A percentile compares a stretch with the other conserved stretches of the same genome.
Evolutionary conservation across 2,329 filamentous ascomycete genomes (phyloP).

Genomic region (Diaporthe velutina): DNA sequence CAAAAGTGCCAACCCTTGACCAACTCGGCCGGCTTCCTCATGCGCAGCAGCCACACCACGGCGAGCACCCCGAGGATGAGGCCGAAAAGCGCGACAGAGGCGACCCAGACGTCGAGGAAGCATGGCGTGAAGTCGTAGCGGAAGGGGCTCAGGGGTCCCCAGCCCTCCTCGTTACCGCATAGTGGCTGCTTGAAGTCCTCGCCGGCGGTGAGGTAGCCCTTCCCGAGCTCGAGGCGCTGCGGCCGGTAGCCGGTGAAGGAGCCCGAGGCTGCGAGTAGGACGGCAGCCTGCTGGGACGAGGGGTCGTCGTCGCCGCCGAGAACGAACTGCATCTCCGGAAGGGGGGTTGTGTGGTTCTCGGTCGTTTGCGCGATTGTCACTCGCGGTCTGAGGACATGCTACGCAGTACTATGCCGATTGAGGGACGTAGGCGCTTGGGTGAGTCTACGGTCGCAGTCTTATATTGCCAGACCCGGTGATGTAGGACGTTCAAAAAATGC

Average conservation of each 20-base stretch:
- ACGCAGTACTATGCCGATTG: constrained; percentile 3
- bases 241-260: constrained; percentile 71
- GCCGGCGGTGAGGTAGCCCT: constrained; percentile 71
- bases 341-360: constrained; percentile 1
- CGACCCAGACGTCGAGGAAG: constrained; percentile 93
- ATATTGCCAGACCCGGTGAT: constrained; percentile 1
- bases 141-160: constrained; percentile 90
- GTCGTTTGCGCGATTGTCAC: constrained; percentile 29
- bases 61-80: constrained; percentile 82
- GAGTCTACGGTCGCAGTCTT: neutral
- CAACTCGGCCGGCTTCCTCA: constrained; percentile 74
- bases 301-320: constrained; percentile 30
- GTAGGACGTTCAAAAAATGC: neutral
- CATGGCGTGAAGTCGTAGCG: constrained; percentile 97
- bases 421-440: neutral
- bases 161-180: constrained; percentile 92
- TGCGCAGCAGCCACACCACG: constrained; percentile 82
- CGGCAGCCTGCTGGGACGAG: constrained; percentile 35
- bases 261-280: constrained; percentile 60
- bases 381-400: constrained; percentile 31
- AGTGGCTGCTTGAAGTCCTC: constrained; percentile 73
- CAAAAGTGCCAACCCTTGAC: constrained; percentile 94
- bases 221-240: constrained; percentile 63
- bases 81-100: constrained; percentile 82
- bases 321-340: constrained; percentile 37